A percentile compares a stretch with the other conserved stretches of the same genome.
phyloP scores from a whole-genome alignment of 202 grass and related monocot genomes.

The Elaeis oleifera region DNA sequence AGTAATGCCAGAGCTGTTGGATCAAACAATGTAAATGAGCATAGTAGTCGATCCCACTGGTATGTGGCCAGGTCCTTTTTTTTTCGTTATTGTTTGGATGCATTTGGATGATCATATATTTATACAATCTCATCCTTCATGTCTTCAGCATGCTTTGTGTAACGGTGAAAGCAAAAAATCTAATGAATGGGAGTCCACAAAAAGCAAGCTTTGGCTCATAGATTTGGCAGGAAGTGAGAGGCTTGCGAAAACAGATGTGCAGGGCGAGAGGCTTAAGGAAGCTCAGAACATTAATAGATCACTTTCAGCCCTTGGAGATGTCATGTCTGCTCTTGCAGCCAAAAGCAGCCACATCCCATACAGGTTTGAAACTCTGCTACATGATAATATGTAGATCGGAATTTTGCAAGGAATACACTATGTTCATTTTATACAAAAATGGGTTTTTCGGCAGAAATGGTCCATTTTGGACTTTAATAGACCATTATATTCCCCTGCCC shows the following conservation, averaged over 20 bases:
- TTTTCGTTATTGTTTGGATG: slow-evolving; percentile 3
- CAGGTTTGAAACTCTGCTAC: slow-evolving; percentile 36
- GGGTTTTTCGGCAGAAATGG: too few relatives aligned
- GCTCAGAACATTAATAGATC: slow-evolving; percentile 97
- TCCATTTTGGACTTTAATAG: too few relatives aligned
- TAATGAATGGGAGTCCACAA: slow-evolving; percentile 83
- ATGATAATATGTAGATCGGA: too few relatives aligned
- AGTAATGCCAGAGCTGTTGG: slow-evolving; percentile 90
- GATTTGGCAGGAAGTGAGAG: slow-evolving; percentile 96
- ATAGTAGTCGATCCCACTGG: slow-evolving; percentile 98
- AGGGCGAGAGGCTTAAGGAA: slow-evolving; percentile 93
- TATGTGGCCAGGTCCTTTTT: slow-evolving; percentile 12
- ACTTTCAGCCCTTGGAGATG: slow-evolving; percentile 89
- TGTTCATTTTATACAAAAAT: too few relatives aligned
- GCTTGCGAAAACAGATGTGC: slow-evolving; percentile 79
- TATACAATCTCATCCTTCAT: slow-evolving; percentile 1
- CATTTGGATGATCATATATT: slow-evolving; percentile 6
- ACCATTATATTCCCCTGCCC: too few relatives aligned
- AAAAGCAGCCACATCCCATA: slow-evolving; percentile 87
- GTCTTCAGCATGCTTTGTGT: slow-evolving; percentile 79
- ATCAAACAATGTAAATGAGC: slow-evolving; percentile 98
- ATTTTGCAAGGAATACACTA: too few relatives aligned
- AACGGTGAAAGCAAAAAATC: slow-evolving; percentile 69
- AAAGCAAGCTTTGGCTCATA: slow-evolving; percentile 92
- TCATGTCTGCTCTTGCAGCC: slow-evolving; percentile 85